phyloP scores from a whole-genome alignment of 805 yeast genomes.

The Monosporozyma servazzii region DNA sequence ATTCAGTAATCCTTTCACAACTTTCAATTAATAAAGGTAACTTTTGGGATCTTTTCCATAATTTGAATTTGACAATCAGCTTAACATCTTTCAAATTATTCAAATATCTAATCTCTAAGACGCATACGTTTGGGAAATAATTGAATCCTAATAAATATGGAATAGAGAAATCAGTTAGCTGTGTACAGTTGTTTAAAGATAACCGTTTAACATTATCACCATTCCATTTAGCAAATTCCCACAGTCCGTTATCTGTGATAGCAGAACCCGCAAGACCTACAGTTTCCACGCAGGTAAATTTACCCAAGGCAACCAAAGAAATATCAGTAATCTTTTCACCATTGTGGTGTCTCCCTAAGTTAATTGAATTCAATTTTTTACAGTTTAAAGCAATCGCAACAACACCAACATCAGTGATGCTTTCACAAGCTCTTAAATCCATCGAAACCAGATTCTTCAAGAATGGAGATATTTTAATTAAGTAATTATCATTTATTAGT shows the following conservation, averaged over 20 bases:
- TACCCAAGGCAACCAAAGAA: constrained; percentile 49
- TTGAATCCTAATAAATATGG: constrained; percentile 38
- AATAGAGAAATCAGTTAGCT: constrained; percentile 47
- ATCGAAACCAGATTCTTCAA: constrained; percentile 55
- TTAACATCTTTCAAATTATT: constrained; percentile 45
- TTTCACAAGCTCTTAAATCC: constrained; percentile 79
- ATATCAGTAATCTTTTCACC: constrained; percentile 64
- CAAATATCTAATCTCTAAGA: constrained; percentile 67
- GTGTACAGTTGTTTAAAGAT: constrained; percentile 64
- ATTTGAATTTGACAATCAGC: constrained; percentile 61
- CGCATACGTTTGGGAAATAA: constrained; percentile 51
- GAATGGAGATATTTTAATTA: constrained; percentile 41
- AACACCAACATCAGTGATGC: constrained; percentile 66
- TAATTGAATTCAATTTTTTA: constrained; percentile 45
- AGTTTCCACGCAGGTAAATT: constrained; percentile 51
- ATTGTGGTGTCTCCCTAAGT: constrained; percentile 68
- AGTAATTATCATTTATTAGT: constrained; percentile 48
- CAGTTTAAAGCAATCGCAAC: constrained; percentile 58
- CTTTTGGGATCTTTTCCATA: constrained; percentile 38
- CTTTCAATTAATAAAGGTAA: constrained; percentile 61
- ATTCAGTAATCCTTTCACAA: constrained; percentile 56
- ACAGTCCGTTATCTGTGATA: constrained; percentile 64
- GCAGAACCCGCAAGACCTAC: constrained; percentile 86
- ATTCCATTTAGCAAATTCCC: constrained; percentile 62
- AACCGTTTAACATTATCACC: constrained; percentile 50